Evolutionary conservation across 1,139 yeast species (phyloP), one percentile per base, ranked within the genome.

Genomic region (Diutina neorugosa): DNA sequence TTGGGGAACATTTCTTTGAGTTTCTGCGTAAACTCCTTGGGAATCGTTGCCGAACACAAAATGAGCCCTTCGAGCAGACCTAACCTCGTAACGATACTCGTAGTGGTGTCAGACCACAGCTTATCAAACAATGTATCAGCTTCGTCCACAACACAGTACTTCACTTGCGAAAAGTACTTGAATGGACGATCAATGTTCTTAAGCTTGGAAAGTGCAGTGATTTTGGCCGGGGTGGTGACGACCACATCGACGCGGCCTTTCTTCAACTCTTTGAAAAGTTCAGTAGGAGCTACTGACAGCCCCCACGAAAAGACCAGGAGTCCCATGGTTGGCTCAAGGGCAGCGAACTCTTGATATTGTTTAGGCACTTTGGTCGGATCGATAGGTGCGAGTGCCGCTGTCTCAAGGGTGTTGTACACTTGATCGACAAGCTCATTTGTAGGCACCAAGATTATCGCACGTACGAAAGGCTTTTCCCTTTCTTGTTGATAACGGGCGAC

Each of bases 81-180:
- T 65, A 86, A 75, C 53, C 70, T 66, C 50, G 72, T 73, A 40
- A 90, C 67, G 0, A 81, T 77, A 5, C 73, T 66, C 58, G 81
- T 77, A 0, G 96, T 88, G 55, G 83, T 84, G 42, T 78, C 78
- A 16, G 82, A 69, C 78, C 93, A 91, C 0, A 96, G 85, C 53
- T 81, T 78, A 62, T 91, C 96, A 82, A 93, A 77, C 54, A 93
- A 70, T 0, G 97, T 87, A 66, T 93, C 98, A 0, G 98, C 98
- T 66, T 93, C 98, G 65, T 93, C 98, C n/a, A 86, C 78, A 2
- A 87, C 91, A 54, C 87, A 73, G 60, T 78, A 84, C 31, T 77
- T 74, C 0, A 81, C 78, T 42, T 69, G 69, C 6, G 70, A 66
- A 53, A 81, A 68, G 11, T 71, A 63, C 44, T 73, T 68, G 59